Percentiles rank a stretch among this genome's conserved stretches.
phyloP scores from a whole-genome alignment of 2,329 filamentous ascomycete species.

The Ceratocystis albifundus region DNA sequence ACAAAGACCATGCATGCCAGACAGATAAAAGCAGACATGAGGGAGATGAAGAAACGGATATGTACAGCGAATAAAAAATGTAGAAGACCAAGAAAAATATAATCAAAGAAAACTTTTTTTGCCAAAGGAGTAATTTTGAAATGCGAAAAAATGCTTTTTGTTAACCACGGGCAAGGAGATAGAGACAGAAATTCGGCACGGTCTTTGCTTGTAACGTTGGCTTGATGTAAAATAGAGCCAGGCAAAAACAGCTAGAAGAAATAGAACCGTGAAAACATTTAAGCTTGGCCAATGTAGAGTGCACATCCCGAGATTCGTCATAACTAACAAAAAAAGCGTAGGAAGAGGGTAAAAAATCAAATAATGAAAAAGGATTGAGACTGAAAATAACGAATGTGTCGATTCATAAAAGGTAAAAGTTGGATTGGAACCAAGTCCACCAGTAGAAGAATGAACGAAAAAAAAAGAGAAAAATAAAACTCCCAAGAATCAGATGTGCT shows the following conservation, averaged over 20 bases:
- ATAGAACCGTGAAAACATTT: constrained; percentile 11
- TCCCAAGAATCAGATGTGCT: constrained; percentile 19
- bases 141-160: background rate
- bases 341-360: background rate
- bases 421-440: constrained; percentile 13
- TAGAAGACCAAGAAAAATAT: background rate
- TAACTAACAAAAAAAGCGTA: constrained; percentile 12
- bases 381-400: constrained; percentile 14
- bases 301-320: constrained; percentile 16
- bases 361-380: constrained; percentile 6
- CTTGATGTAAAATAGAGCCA: background rate
- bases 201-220: background rate
- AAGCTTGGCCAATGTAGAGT: constrained; percentile 4
- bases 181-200: too few relatives aligned
- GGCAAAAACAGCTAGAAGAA: background rate
- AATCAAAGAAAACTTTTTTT: background rate
- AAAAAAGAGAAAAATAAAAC: constrained; percentile 15
- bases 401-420: constrained; percentile 14
- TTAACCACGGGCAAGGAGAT: too few relatives aligned
- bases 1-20: background rate
- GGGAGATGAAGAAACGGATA: background rate
- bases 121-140: background rate
- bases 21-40: background rate
- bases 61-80: constrained; percentile 3
- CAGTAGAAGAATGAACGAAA: background rate